Evolutionary conservation across 352 stramenopile genomes (phyloP), one percentile per base, ranked within the genome.

Genomic region (Phytophthora megakarya): DNA sequence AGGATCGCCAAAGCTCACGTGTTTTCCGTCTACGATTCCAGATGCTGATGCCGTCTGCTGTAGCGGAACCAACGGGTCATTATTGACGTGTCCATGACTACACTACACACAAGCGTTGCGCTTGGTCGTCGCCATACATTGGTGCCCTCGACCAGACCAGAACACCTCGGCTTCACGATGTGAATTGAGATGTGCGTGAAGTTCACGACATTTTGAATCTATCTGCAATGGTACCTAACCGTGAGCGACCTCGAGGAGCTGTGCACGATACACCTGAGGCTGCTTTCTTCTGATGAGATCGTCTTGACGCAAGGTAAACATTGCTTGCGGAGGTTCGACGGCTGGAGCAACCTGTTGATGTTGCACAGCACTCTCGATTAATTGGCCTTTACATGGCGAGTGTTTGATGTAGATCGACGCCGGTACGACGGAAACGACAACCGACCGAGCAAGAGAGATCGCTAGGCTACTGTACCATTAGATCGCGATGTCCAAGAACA

Each of bases 1-100:
- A n/a, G n/a, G n/a, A 26, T 35, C 10, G 42, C 61, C 59, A 62
- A 67, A 62, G 60, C 59, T 46, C 50, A 48, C 32, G 39, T n/a
- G 26, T 16, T 46, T 65, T 38, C 44, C 46, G 11, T 54, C 12
- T n/a, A 37, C 15, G 30, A 3, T 6, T 11, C 26, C 59, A 67
- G 49, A 50, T 67, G 60, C 19, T n/a, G 51, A 62, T 23, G 51
- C 33, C 43, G 42, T 51, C 33, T 62, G 59, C 35, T 67, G 15
- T 8, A 18, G 43, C 44, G 35, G 50, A 67, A 67, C 21, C 10
- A 6, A 59, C 28, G 32, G 47, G 38, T 48, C 30, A 37, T 10
- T 0, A 54, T 16, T 40, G 48, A 23, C 49, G 21, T 18, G 8
- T 40, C 44, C 19, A 42, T 63, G 45, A 55, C 55, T 38, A 25